These are phyloP conservation scores for Hypoxylon sp. DNA, from an alignment of 2,329 filamentous ascomycete species.

Conservation along the genomic window DNA sequence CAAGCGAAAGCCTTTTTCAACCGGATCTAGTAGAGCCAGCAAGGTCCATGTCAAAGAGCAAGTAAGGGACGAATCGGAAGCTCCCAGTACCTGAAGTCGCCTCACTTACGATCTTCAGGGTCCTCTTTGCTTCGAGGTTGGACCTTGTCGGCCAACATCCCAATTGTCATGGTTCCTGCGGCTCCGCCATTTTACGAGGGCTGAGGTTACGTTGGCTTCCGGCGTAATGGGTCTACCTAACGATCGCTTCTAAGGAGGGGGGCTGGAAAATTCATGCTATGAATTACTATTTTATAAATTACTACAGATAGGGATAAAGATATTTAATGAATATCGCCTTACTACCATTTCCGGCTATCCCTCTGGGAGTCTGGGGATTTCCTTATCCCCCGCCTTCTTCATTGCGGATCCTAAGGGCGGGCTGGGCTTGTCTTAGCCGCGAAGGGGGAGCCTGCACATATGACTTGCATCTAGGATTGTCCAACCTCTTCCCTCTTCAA, in stretches of 20 bases:
- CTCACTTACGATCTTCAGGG: constrained; percentile 28
- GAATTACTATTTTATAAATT: background rate
- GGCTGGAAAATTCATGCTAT: constrained; percentile 20
- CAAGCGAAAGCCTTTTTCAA: constrained; percentile 13
- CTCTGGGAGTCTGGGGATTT: constrained; percentile 20
- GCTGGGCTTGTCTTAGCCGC: constrained; percentile 23
- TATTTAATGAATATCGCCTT: background rate
- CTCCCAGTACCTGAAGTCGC: background rate
- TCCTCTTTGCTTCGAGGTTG: constrained; percentile 20
- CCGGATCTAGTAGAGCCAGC: background rate
- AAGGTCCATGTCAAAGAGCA: constrained; percentile 3
- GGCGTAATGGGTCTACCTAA: background rate
- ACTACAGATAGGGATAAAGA: constrained; percentile 13
- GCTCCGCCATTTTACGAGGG: constrained; percentile 23
- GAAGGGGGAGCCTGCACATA: constrained; percentile 21
- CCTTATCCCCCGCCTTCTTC: constrained; percentile 23
- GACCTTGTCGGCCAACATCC: constrained; percentile 10
- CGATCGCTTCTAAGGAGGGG: constrained; percentile 1
- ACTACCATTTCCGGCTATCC: background rate
- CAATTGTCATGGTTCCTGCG: constrained; percentile 21
- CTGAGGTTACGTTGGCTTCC: constrained; percentile 19
- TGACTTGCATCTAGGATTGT: constrained; percentile 37
- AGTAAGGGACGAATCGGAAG: constrained; percentile 1
- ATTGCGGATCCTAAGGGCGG: constrained; percentile 27
- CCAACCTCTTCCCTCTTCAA: constrained; percentile 22